Base-by-base conservation (phyloP, 2,329 filamentous ascomycete species). In the Aquanectria penicillioides region DNA sequence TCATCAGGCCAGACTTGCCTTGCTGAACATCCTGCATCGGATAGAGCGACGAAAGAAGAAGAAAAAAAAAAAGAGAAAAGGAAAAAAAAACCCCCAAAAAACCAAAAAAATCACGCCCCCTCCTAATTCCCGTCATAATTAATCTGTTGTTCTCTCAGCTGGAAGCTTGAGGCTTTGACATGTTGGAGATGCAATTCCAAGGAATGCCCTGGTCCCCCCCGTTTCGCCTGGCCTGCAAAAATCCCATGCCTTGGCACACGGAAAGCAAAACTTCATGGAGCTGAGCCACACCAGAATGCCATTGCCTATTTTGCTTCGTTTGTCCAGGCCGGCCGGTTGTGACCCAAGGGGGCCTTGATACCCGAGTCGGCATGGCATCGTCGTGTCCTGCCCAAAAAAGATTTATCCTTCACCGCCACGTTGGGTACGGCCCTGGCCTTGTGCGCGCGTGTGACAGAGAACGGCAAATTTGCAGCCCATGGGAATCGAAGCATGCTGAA, bases 361-460 rank as follows among this genome's bases (percentile, higher is more conserved):
- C 51, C 51, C 38, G 51, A 59, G 57, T 49, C 15, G 37, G 40
- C 25, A 55, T 33, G 37, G 28, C 50, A 29, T 59, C 38, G 26
- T 46, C 38, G 26, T 49, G 44, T 59, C 18, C 28, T 48, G 25
- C 41, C 40, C 40, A 17, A 29, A 37, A 26, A 23, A 49, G 26
- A 51, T 28, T 53, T 48, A 29, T 43, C 26, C 23, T 57, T 69
- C 67, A 69, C 67, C 67, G 67, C 67, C 65, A 54, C 59, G 34
- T 55, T 50, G 38, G 48, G 47, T 54, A 50, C 52, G 38, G 41
- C 40, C 36, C 31, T 44, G 54, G 34, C 17, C 23, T 55, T 25
- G 29, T 17, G n/a, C n/a, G n/a, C n/a, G n/a, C 22, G 51, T 57
- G 46, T 41, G 59, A 57, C 49, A 46, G 59, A 34, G 33, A 48